Conservation (phyloP, 78 protist species). For the Speleostelium caveatum region DNA sequence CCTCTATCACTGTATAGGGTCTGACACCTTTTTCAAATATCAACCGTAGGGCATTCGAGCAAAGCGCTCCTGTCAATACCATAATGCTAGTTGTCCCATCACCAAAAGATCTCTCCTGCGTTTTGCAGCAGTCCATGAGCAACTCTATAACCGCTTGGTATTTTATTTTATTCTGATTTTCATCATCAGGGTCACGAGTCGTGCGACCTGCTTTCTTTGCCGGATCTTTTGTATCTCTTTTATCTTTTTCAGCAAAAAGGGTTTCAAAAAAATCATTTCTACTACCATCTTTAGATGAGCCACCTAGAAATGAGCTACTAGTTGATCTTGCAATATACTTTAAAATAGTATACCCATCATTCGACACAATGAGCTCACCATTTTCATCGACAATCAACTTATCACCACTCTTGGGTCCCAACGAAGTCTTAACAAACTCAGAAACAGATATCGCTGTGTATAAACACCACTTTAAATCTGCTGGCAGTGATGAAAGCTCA, state of each 20-base stretch:
- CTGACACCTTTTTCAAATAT: slow-evolving; percentile 20
- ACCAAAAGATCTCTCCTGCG: slow-evolving; percentile 55
- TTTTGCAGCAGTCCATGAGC: slow-evolving; percentile 27
- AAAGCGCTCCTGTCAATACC: slow-evolving; percentile 50
- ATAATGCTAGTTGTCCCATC: slow-evolving; percentile 70
- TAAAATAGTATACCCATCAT: slow-evolving; percentile 53
- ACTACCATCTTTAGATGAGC: not conserved
- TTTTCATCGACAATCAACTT: slow-evolving; percentile 50
- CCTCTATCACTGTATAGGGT: not conserved
- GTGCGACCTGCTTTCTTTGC: not conserved
- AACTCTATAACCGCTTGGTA: slow-evolving; percentile 42
- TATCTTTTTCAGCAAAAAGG: not conserved
- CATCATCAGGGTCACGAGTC: not conserved
- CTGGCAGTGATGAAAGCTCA: too few species aligned
- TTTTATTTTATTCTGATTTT: slow-evolving; percentile 2
- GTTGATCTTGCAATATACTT: slow-evolving; percentile 3
- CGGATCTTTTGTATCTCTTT: not conserved
- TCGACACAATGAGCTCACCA: slow-evolving; percentile 31
- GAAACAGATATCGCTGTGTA: not conserved
- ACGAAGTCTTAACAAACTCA: slow-evolving; percentile 1
- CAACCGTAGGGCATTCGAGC: slow-evolving; percentile 4
- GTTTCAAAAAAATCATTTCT: not conserved
- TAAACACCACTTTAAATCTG: slow-evolving; percentile 11
- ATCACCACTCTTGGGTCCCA: slow-evolving; percentile 61
- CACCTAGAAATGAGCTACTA: too few species aligned